A percentile compares a stretch with the other conserved stretches of the same genome.
phyloP scores from a whole-genome alignment of 495 filamentous ascomycete species.

The Copromyces sp. region DNA sequence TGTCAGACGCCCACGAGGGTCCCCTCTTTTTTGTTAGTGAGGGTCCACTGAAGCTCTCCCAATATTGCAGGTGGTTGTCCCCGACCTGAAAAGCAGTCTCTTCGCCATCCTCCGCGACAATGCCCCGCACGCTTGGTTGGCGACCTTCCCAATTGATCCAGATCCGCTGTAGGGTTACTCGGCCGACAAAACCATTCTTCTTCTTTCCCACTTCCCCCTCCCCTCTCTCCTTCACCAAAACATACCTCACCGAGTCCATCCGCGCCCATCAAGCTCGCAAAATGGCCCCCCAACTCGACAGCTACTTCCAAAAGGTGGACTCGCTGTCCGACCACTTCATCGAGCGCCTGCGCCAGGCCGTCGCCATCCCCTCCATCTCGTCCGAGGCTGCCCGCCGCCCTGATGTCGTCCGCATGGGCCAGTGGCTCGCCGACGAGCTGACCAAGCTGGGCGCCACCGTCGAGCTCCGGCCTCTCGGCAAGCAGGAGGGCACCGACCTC shows the following conservation, averaged over 20 bases:
- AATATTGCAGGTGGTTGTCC: neutral
- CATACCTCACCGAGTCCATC: conserved; percentile 37
- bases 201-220: neutral
- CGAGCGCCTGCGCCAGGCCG: conserved; percentile 80
- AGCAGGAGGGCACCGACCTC: conserved; percentile 82
- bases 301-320: conserved; percentile 87
- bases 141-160: conserved; percentile 22
- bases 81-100: neutral
- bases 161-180: neutral
- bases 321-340: conserved; percentile 72
- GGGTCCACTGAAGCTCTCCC: neutral
- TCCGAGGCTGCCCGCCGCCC: conserved; percentile 77
- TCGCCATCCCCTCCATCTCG: conserved; percentile 92
- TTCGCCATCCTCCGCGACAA: conserved; percentile 7
- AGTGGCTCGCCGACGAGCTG: conserved; percentile 79
- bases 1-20: neutral
- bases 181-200: neutral
- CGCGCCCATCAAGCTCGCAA: conserved; percentile 45
- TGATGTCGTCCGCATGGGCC: conserved; percentile 93
- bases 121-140: conserved; percentile 31
- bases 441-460: conserved; percentile 74
- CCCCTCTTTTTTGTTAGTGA: neutral
- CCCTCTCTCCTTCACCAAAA: conserved; percentile 6
- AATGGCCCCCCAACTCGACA: conserved; percentile 78
- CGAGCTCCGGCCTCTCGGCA: conserved; percentile 71